Conservation (phyloP, 176 grass and related monocot species). For the Cenchrus americanus region DNA sequence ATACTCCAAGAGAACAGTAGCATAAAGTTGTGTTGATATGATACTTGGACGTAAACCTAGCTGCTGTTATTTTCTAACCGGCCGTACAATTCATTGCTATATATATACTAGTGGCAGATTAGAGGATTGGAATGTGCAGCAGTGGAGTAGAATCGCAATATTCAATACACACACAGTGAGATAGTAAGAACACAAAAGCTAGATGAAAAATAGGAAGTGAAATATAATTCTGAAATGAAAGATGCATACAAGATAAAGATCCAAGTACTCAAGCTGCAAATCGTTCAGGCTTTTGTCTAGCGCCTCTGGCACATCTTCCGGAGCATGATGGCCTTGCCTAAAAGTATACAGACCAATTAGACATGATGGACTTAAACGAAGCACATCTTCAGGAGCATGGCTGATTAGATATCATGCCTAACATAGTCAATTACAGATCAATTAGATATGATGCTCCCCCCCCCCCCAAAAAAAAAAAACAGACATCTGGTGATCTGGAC, state of each 20-base stretch:
- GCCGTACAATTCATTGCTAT: too few species aligned
- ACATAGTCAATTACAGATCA: not conserved
- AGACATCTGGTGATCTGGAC: not conserved
- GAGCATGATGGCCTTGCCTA: slow-evolving; percentile 61
- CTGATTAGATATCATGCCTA: slow-evolving; percentile 27
- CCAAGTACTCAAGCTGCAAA: slow-evolving; percentile 59
- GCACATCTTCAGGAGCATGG: slow-evolving; percentile 61
- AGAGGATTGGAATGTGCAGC: not conserved
- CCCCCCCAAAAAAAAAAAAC: too few species aligned
- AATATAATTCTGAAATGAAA: slow-evolving; percentile 18
- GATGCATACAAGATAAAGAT: slow-evolving; percentile 73
- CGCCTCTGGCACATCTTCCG: slow-evolving; percentile 60
- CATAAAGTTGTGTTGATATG: too few species aligned
- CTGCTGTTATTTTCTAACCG: too few species aligned
- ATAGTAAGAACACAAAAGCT: not conserved
- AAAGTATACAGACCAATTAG: slow-evolving; percentile 10
- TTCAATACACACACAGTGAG: not conserved
- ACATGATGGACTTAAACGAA: not conserved
- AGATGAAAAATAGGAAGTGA: not conserved
- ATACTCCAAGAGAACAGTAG: too few species aligned
- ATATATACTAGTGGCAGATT: too few species aligned
- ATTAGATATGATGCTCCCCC: not conserved
- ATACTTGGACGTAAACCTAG: too few species aligned
- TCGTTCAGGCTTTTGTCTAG: slow-evolving; percentile 51
- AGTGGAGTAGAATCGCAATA: not conserved